These are phyloP conservation scores for Fusarium domesticum DNA, from an alignment of 2,329 filamentous ascomycete genomes.

Conservation along the genomic window DNA sequence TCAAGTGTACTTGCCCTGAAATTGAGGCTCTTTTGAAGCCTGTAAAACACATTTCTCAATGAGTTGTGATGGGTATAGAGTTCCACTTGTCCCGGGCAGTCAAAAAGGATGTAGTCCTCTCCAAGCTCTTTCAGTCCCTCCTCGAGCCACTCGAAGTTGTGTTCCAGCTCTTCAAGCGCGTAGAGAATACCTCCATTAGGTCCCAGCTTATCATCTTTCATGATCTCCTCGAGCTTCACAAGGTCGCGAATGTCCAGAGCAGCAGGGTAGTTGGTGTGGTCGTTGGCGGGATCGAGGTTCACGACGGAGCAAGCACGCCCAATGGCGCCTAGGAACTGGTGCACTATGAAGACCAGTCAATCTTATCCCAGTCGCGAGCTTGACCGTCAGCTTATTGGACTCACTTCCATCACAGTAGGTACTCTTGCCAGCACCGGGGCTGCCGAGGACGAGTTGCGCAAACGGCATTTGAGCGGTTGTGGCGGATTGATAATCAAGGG, in stretches of 20 bases:
- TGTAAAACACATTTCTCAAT: conserved; percentile 86
- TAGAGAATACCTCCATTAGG: conserved; percentile 93
- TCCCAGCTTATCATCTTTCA: conserved; percentile 84
- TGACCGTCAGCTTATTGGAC: conserved; percentile 27
- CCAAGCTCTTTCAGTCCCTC: conserved; percentile 73
- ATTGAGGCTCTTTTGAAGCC: conserved; percentile 75
- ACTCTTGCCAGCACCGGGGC: conserved; percentile 91
- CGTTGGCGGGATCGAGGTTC: conserved; percentile 96
- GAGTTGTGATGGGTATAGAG: conserved; percentile 94
- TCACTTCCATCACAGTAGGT: conserved; percentile 95
- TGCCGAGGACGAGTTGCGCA: conserved; percentile 83
- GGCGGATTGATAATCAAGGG: conserved; percentile 19
- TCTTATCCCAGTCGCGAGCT: neutral
- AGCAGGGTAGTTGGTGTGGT: conserved; percentile 82
- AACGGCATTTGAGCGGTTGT: conserved; percentile 51
- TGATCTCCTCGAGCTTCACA: conserved; percentile 89
- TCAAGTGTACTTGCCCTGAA: conserved; percentile 67
- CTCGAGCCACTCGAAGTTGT: conserved; percentile 91
- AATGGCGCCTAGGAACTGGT: conserved; percentile 96
- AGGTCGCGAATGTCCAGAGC: conserved; percentile 88
- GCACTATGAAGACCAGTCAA: conserved; percentile 53
- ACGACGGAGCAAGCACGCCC: conserved; percentile 92
- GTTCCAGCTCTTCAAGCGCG: conserved; percentile 89
- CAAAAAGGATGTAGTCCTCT: conserved; percentile 92
- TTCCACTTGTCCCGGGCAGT: conserved; percentile 96